Percentiles rank a stretch among this genome's conserved stretches.
Evolutionary conservation across 2,329 filamentous ascomycete species (phyloP).

Genomic region (Cadophora sp.): DNA sequence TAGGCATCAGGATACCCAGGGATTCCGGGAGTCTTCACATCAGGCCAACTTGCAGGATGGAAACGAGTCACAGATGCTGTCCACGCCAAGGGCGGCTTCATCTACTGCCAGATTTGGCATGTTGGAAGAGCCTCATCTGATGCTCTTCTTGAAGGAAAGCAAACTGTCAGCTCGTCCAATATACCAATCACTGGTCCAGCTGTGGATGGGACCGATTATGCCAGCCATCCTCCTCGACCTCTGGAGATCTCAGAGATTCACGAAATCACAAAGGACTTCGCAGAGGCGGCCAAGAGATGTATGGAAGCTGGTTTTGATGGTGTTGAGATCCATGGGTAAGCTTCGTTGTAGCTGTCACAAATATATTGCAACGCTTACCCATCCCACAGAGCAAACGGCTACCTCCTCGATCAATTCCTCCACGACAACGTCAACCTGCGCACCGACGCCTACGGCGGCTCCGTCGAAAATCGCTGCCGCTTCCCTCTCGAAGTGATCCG

Average conservation of each 20-base stretch:
- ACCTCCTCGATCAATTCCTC: constrained; percentile 62
- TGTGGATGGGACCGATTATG: constrained; percentile 25
- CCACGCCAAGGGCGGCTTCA: constrained; percentile 65
- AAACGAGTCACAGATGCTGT: constrained; percentile 65
- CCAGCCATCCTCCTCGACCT: constrained; percentile 44
- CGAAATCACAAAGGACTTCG: constrained; percentile 35
- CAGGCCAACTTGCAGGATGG: constrained; percentile 53
- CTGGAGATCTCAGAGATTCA: constrained; percentile 45
- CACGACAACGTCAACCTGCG: constrained; percentile 61
- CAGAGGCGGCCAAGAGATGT: constrained; percentile 47
- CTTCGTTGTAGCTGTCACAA: not conserved
- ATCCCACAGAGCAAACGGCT: constrained; percentile 51
- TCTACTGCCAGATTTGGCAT: constrained; percentile 68
- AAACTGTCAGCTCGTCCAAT: constrained; percentile 38
- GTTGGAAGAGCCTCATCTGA: constrained; percentile 56
- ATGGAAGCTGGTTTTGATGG: constrained; percentile 59
- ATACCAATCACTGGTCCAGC: constrained; percentile 32
- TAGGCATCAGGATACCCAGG: no score
- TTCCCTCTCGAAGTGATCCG: constrained; percentile 61
- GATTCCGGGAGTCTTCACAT: constrained; percentile 49
- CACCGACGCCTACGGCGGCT: constrained; percentile 57
- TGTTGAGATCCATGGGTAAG: constrained; percentile 49
- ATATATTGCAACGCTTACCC: not conserved
- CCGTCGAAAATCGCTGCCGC: constrained; percentile 55
- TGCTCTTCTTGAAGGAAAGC: constrained; percentile 44